phyloP scores from a whole-genome alignment of 2,329 filamentous ascomycete species.

The Thermothelomyces thermophilus region DNA sequence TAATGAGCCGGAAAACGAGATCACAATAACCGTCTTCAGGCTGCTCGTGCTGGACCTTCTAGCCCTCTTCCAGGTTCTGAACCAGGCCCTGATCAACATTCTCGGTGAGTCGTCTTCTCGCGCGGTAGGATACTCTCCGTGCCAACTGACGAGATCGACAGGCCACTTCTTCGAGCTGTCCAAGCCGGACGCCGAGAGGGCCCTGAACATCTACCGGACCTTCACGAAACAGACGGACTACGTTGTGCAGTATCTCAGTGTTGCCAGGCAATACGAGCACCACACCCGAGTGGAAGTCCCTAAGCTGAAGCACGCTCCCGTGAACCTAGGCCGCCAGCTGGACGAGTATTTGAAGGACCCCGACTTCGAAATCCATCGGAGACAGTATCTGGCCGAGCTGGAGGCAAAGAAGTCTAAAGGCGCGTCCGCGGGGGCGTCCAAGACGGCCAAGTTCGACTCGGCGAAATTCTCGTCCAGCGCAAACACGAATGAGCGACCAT shows the following conservation, averaged over 20 bases:
- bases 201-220: slow-evolving; percentile 83
- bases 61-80: slow-evolving; percentile 87
- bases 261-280: slow-evolving; percentile 84
- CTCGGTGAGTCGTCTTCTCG: slow-evolving; percentile 54
- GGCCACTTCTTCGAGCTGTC: slow-evolving; percentile 99
- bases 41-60: slow-evolving; percentile 85
- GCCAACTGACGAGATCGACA: slow-evolving; percentile 33
- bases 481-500: slow-evolving; percentile 32
- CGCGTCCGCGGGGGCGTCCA: slow-evolving; percentile 30
- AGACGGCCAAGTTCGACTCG: slow-evolving; percentile 32
- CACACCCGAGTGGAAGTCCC: slow-evolving; percentile 91
- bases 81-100: slow-evolving; percentile 95
- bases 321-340: slow-evolving; percentile 79
- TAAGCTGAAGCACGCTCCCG: slow-evolving; percentile 93
- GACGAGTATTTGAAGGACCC: slow-evolving; percentile 93
- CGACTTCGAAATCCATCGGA: slow-evolving; percentile 88
- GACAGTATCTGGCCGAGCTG: slow-evolving; percentile 86
- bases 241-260: slow-evolving; percentile 81
- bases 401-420: slow-evolving; percentile 55
- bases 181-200: slow-evolving; percentile 82
- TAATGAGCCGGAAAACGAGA: slow-evolving; percentile 89
- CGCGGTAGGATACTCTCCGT: not conserved
- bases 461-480: slow-evolving; percentile 30
- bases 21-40: slow-evolving; percentile 88
- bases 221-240: slow-evolving; percentile 90